phyloP scores from a whole-genome alignment of 768 basidiomycete genomes.

The Amanita rimosa region DNA sequence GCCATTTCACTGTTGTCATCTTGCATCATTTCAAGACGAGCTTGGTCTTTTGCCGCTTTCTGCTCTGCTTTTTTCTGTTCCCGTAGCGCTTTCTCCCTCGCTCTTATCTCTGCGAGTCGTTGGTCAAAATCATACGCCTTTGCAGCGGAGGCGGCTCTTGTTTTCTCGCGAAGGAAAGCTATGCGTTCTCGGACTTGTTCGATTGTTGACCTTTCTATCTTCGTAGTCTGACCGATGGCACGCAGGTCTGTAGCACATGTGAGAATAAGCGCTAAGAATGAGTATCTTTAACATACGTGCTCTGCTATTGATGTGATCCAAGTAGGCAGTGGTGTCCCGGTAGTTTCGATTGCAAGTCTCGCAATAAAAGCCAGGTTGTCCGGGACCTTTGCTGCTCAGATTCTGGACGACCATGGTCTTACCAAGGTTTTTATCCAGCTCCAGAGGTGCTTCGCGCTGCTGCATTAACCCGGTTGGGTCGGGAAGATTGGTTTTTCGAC shows the following conservation, averaged over 20 bases:
- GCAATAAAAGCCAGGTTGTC: constrained; percentile 91
- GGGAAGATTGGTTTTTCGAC: constrained; percentile 66
- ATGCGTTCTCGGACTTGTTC: constrained; percentile 91
- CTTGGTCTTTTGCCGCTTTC: constrained; percentile 66
- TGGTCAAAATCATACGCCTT: constrained; percentile 94
- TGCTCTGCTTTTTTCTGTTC: constrained; percentile 71
- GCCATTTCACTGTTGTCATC: constrained; percentile 60
- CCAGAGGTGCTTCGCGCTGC: constrained; percentile 72
- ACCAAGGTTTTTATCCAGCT: constrained; percentile 88
- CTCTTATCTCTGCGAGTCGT: constrained; percentile 73
- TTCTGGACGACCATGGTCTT: constrained; percentile 94
- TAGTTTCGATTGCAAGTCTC: constrained; percentile 85
- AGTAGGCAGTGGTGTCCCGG: constrained; percentile 88
- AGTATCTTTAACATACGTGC: constrained; percentile 47
- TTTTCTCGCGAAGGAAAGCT: constrained; percentile 76
- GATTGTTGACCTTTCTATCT: constrained; percentile 80
- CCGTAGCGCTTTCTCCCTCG: constrained; percentile 54
- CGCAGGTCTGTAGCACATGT: constrained; percentile 58
- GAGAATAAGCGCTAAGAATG: not conserved
- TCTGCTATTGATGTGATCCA: constrained; percentile 94
- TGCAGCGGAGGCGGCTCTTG: constrained; percentile 68
- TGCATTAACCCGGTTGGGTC: constrained; percentile 93
- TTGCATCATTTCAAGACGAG: constrained; percentile 53
- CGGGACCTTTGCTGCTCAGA: constrained; percentile 70
- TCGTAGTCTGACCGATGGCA: constrained; percentile 91